Evolutionary conservation across 2,329 filamentous ascomycete species (phyloP).

Genomic region (Sclerotinia subarctica): DNA sequence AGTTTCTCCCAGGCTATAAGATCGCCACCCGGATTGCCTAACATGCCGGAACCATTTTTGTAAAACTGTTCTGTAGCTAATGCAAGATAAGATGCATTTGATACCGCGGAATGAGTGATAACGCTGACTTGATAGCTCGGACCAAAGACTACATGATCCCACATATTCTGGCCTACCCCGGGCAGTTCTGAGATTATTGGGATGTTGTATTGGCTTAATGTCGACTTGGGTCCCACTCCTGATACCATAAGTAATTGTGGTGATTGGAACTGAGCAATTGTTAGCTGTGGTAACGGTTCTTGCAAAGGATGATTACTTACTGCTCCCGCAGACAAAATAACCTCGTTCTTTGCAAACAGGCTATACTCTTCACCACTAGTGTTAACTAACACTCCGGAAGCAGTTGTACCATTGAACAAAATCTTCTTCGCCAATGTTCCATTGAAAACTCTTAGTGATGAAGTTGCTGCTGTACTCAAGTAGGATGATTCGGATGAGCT

Average conservation of each 20-base stretch:
- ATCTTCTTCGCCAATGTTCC: conserved; percentile 8
- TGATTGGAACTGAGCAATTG: conserved; percentile 1
- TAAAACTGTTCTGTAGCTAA: neutral
- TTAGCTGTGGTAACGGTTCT: neutral
- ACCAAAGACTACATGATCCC: conserved; percentile 20
- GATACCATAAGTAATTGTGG: conserved; percentile 12
- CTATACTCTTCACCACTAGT: conserved; percentile 19
- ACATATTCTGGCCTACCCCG: conserved; percentile 50
- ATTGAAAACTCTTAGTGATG: neutral
- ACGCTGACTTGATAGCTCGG: conserved; percentile 17
- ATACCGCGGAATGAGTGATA: conserved; percentile 7
- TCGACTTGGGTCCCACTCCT: neutral
- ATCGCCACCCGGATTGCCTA: conserved; percentile 20
- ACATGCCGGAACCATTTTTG: conserved; percentile 7
- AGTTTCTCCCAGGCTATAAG: conserved; percentile 24
- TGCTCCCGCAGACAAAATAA: conserved; percentile 20
- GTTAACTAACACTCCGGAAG: conserved; percentile 1
- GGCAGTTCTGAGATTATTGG: neutral
- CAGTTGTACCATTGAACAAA: conserved; percentile 3
- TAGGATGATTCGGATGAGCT: conserved; percentile 10
- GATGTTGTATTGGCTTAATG: conserved; percentile 36
- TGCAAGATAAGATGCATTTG: neutral
- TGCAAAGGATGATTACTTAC: neutral
- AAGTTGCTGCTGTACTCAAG: neutral
- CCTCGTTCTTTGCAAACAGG: conserved; percentile 26